Conservation (phyloP, 768 basidiomycete species). For the Solioccasus polychromus region DNA sequence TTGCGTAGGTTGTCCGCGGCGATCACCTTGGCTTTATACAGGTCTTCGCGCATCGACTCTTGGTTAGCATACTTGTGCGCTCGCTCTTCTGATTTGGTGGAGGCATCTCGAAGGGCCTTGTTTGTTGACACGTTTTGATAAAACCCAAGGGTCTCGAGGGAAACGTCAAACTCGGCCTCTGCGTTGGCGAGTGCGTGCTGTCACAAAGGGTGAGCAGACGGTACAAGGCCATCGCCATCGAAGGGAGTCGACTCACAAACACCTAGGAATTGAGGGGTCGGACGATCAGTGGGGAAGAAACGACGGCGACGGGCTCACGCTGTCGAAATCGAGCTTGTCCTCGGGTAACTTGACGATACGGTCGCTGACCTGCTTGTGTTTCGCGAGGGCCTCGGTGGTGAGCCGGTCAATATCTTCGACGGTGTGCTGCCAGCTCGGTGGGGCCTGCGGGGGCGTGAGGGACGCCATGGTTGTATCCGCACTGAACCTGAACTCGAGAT, state of each 20-base stretch:
- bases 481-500: slow-evolving; percentile 6
- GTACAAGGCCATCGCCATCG: background rate
- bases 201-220: background rate
- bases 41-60: slow-evolving; percentile 75
- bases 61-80: slow-evolving; percentile 73
- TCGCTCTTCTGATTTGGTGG: slow-evolving; percentile 69
- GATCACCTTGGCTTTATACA: slow-evolving; percentile 68
- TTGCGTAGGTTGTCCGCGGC: slow-evolving; percentile 68
- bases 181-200: slow-evolving; percentile 57
- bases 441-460: slow-evolving; percentile 61
- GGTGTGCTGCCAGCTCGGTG: slow-evolving; percentile 69
- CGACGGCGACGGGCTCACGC: slow-evolving; percentile 40
- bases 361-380: slow-evolving; percentile 56
- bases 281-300: background rate
- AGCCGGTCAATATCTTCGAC: slow-evolving; percentile 56
- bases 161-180: slow-evolving; percentile 53
- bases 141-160: slow-evolving; percentile 64
- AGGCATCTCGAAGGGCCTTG: slow-evolving; percentile 78
- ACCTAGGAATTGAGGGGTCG: slow-evolving; percentile 42
- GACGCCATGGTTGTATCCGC: slow-evolving; percentile 37
- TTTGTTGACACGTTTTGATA: slow-evolving; percentile 78
- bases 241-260: slow-evolving; percentile 53
- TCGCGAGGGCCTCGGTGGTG: slow-evolving; percentile 58
- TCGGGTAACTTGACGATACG: slow-evolving; percentile 56
- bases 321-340: slow-evolving; percentile 62